Conservation (phyloP, 495 filamentous ascomycete species). For the Talaromyces liani region DNA sequence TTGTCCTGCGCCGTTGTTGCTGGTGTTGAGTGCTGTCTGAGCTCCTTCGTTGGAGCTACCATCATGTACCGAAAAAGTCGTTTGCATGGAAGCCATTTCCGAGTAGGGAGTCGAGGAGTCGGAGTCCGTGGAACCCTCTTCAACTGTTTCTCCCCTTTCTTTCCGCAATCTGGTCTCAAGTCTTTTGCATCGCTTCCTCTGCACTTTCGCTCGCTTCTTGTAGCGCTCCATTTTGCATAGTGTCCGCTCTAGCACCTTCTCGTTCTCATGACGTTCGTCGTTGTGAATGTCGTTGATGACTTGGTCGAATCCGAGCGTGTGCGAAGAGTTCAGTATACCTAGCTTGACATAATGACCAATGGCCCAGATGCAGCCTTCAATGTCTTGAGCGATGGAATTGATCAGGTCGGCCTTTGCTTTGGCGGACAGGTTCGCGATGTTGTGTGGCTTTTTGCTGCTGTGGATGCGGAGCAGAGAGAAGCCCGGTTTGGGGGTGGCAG, state of each 20-base stretch:
- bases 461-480: slow-evolving; percentile 15
- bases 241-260: not conserved
- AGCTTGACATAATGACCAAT: not conserved
- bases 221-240: not conserved
- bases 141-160: not conserved
- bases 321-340: not conserved
- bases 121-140: not conserved
- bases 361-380: slow-evolving; percentile 7
- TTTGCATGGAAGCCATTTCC: not conserved
- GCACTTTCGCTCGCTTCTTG: slow-evolving; percentile 1
- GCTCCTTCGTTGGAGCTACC: not conserved
- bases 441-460: slow-evolving; percentile 9
- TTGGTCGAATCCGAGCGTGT: slow-evolving; percentile 6
- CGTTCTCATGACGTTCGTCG: not conserved
- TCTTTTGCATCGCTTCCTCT: not conserved
- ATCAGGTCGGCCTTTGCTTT: slow-evolving; percentile 17
- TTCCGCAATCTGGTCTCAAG: not conserved
- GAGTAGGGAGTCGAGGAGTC: not conserved
- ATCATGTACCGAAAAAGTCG: not conserved
- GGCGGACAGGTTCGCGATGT: slow-evolving; percentile 12
- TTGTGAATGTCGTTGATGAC: not conserved
- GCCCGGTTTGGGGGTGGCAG: slow-evolving; percentile 8
- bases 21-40: not conserved
- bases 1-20: not conserved
- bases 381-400: slow-evolving; percentile 22